Evolutionary conservation across 352 stramenopile species (phyloP), one percentile per base, ranked within the genome.

Genomic region (Elongisporangium prolatum): DNA sequence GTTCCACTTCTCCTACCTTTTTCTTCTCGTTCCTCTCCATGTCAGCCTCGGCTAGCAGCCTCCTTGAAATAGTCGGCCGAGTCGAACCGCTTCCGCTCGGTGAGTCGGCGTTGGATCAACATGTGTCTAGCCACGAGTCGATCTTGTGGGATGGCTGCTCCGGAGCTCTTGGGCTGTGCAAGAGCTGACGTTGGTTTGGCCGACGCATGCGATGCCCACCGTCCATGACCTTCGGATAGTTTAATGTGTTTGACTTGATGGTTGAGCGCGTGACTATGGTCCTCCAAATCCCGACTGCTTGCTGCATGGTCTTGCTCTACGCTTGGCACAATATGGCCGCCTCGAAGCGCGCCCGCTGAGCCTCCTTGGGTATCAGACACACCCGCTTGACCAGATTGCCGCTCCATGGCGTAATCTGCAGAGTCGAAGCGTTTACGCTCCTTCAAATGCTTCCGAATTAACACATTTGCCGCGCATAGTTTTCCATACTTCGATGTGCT

Each of bases 361-460:
- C 60, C 63, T 17, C 57, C 60, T 24, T 74, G 59, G 22, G 65
- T 62, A n/a, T 48, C 48, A 28, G 58, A 49, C 34, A 13, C 4
- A 44, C 34, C 34, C 5, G 34, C 34, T 44, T 44, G 34, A 11
- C 34, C 34, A 17, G 34, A 17, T n/a, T 84, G 73, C 50, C 71
- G 69, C 52, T 88, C 75, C 79, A 91, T 88, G 3, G 70, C 65
- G 60, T 94, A 89, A 62, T 92, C 85, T 0, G 83, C 83, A 25
- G 85, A 94, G 59, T 93, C 83, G 24, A 94, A 93, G 4, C 81
- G 80, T 50, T 94, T 91, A 14, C 85, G 77, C 56, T 94, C 85
- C 56, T 88, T 85, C 14, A 94, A 57, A 50, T 91, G 86, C 10
- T 83, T 84, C 21, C 84, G 85, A 52, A 94, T 79, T 14, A 94